Evolutionary conservation across 441 rosid species (phyloP), one percentile per base, ranked within the genome.

Genomic region (Rhodomyrtus psidioides): DNA sequence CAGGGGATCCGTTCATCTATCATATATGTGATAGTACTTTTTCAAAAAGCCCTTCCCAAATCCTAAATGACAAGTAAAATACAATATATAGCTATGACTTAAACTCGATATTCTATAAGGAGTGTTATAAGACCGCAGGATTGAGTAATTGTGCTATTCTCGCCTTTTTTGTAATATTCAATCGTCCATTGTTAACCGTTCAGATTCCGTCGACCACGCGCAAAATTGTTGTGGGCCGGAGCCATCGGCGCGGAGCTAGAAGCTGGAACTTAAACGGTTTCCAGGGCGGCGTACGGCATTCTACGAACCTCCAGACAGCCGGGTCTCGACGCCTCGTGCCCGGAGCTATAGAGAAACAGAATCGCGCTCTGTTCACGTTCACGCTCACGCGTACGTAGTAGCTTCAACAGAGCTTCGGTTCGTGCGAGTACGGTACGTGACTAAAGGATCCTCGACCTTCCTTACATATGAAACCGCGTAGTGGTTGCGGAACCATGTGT

Each of bases 381-480:
- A 27, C 23, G 4, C 9, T 34, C 34, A 34, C 34, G 34, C 34
- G 34, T 34, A 34, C 34, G 34, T 34, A 34, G 34, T 2, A 58
- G 42, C 23, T 28, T 60, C 10, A 12, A 16, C 23, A 15, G 6
- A 5, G 34, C 3, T 34, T 1, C 39, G 49, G 6, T n/a, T 39
- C 49, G 79, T 39, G 79, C n/a, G 16, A 23, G 24, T 21, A 39
- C n/a, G 49, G 49, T 21, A 12, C 16, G 12, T 39, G 9, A 39
- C 49, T 10, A 6, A 70, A 34, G 34, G n/a, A 39, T 39, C n/a
- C n/a, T 34, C 79, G 10, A 2, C 26, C 4, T 49, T 21, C n/a
- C 79, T 70, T 70, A 70, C 79, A 24, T 70, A 21, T 70, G 79
- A 70, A 70, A 10, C 79, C 51, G 79, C 79, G 79, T 70, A 70